Conservation (phyloP, 169 alveolate species). For the Babesia caballi region DNA sequence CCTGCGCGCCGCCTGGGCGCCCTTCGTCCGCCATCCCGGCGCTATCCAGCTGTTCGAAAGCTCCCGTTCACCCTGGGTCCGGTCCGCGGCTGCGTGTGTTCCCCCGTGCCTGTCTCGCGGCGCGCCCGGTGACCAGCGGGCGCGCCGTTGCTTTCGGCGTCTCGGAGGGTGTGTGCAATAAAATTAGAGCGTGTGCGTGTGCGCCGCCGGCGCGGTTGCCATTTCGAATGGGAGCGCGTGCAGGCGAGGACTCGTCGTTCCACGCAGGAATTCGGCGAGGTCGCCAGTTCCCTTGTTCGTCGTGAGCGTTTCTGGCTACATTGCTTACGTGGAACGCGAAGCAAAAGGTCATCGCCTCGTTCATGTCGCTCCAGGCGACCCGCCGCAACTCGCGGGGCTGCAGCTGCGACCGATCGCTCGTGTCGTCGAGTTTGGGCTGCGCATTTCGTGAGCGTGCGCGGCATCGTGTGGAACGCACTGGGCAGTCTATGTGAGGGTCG, state of each 20-base stretch:
- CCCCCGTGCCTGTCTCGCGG: too few relatives aligned
- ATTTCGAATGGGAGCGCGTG: constrained; percentile 5
- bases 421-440: not conserved
- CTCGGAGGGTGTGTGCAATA: not conserved
- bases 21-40: not conserved
- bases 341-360: not conserved
- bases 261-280: not conserved
- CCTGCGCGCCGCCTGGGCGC: not conserved
- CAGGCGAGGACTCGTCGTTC: constrained; percentile 3
- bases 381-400: not conserved
- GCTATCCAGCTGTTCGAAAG: too few relatives aligned
- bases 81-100: too few relatives aligned
- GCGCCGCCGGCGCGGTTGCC: not conserved
- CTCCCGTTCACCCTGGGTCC: too few relatives aligned
- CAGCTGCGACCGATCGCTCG: not conserved
- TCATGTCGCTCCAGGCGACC: not conserved
- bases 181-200: not conserved
- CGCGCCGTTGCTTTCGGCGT: too few relatives aligned
- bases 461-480: constrained; percentile 25
- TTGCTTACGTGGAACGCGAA: not conserved
- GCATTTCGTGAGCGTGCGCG: not conserved
- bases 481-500: constrained; percentile 67
- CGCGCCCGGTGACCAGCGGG: too few relatives aligned
- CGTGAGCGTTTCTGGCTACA: not conserved
- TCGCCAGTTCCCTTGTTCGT: not conserved